Base-by-base conservation (phyloP, 225 moss, liverwort and hornwort species). In the Straminergon stramineum region DNA sequence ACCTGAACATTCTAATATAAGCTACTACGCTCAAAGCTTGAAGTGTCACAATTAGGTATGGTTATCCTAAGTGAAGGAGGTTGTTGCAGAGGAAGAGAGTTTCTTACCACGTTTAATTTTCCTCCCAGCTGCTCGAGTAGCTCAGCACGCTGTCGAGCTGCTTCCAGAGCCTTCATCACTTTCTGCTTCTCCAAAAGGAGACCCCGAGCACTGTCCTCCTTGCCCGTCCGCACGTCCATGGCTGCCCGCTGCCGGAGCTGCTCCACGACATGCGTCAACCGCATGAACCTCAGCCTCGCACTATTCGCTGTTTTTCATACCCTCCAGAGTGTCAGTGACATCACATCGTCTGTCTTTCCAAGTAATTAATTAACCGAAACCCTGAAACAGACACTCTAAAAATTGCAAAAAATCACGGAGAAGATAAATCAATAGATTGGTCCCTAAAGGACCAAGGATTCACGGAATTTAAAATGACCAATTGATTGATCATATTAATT, bases 91-190 rank as follows among this genome's bases (percentile, higher is more conserved):
- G 24, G 81, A 53, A 56, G 27, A 80, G 34, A 30, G 58, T 86
- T 84, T 62, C 90, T 88, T 85, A 99, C 99, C 95, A 97, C 94
- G 85, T 96, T 96, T 30, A 99, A 87, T 93, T 99, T 99, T 58
- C 82, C 75, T 58, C 94, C 97, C 15, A 99, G 94, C 81, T 95
- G 93, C 91, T 97, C 96, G 41, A 96, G 88, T 75, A 97, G 92
- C 84, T 96, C 92, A 55, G 99, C 96, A 79, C 99, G 94, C 57
- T 88, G 91, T 87, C 95, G 95, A 37, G 96, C 91, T 32, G 95
- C 90, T 78, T 96, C 97, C 92, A 97, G 91, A 76, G 97, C 99
- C 87, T 93, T 93, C 93, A 99, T 95, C n/a, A 99, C 99, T 91
- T 97, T 99, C 89, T 97, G 97, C 90, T 99, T 99, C 93, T 99